Evolutionary conservation across 495 filamentous ascomycete genomes (phyloP).

Genomic region (Talaromyces adpressus): DNA sequence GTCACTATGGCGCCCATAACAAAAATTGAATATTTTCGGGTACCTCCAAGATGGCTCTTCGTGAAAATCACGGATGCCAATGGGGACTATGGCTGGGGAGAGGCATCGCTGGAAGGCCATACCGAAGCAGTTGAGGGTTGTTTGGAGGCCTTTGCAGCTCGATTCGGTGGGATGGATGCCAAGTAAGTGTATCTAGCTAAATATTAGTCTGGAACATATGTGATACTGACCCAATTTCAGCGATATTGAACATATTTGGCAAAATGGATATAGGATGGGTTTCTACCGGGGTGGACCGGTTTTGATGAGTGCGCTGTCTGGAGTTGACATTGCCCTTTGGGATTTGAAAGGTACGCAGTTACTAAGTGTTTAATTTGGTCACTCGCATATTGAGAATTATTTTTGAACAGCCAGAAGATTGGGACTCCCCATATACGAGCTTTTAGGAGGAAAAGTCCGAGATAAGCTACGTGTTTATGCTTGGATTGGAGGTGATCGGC

Average conservation of each 20-base stretch:
- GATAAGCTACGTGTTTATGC: conserved; percentile 69
- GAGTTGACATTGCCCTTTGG: neutral
- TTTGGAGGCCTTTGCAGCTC: neutral
- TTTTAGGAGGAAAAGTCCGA: conserved; percentile 72
- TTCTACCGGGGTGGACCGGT: neutral
- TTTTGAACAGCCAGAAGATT: conserved; percentile 22
- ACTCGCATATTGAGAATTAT: neutral
- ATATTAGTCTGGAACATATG: neutral
- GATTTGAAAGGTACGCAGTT: neutral
- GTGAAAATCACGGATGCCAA: neutral
- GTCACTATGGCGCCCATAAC: neutral
- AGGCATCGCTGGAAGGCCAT: neutral
- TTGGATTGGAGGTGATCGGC: conserved; percentile 78
- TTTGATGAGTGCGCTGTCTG: neutral
- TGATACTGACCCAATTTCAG: neutral
- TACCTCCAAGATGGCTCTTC: neutral
- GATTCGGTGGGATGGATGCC: neutral
- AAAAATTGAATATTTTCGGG: neutral
- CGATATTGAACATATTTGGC: neutral
- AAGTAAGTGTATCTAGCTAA: neutral
- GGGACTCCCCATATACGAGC: conserved; percentile 62
- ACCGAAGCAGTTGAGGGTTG: neutral
- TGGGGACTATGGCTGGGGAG: neutral
- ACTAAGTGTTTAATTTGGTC: neutral
- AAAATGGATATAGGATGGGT: neutral